Evolutionary conservation across 1,284 basidiomycete genomes (phyloP), one percentile per base, ranked within the genome.

Genomic region (Melampsora americana): DNA sequence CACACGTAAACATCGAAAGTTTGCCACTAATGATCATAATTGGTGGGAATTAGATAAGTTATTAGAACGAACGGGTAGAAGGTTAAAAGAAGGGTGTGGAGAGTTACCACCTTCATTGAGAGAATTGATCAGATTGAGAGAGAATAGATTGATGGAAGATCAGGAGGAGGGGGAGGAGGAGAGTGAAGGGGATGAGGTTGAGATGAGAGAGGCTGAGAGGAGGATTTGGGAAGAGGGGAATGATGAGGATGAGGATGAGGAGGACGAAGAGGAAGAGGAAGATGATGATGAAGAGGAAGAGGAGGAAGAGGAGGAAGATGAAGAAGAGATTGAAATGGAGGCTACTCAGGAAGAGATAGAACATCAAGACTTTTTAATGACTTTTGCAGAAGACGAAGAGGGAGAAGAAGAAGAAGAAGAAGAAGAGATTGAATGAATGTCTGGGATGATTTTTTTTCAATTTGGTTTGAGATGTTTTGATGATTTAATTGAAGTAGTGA

Each of bases 41-140:
- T 99, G 95, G 83, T 83, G 86, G 39, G 87, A 90, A 77, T 87
- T 99, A 42, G 95, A 99, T 83, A 85, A 84, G 56, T 87, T 96
- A 46, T 87, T 99, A 42, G 84, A 85, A 66, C 88, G 89, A 30
- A 89, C 97, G 23, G 86, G 86, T 77, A 89, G 93, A 39, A 87
- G 77, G 87, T 68, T 88, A 88, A 26, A 81, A 85, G 69, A 79
- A 18, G 72, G 67, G 16, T n/a, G 20, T 56, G 59, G 73, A 12
- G 12, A 61, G n/a, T 56, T 74, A 23, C 72, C 72, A 23, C 72
- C 72, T 6, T 74, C 72, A 2, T 62, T 74, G 9, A 64, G 72
- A 60, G 53, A 66, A 26, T 56, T 67, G 64, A 74, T 74, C 5
- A 5, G 35, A 11, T 32, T 65, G 20, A 65, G 20, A 14, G 60